Base-by-base conservation (phyloP, 2,329 filamentous ascomycete species). In the Calonectria leucothoes region DNA sequence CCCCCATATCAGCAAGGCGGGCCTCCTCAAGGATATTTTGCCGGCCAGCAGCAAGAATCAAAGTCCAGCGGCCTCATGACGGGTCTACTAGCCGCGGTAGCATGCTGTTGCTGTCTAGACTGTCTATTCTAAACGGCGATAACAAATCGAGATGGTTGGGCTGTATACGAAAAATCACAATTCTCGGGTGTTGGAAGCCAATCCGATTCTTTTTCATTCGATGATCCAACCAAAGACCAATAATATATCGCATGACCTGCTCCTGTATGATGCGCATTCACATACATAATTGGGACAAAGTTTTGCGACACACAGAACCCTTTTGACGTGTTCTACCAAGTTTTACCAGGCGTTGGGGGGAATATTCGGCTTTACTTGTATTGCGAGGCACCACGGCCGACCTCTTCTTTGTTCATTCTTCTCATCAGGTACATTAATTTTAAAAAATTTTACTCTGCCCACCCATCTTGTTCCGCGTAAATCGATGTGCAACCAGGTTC, bases 61-160 rank as follows among this genome's bases (percentile, higher is more conserved):
- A 81, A 82, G 52, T 79, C 77, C 70, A 75, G 81, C 31, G 84
- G 87, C 57, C 76, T 86, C 68, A 76, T 89, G 51, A 86, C 86
- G 39, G 88, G 87, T 51, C 80, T 90, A 67, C 77, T 90, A 20
- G 89, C 88, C 20, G 85, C 85, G 75, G 79, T 90, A 73, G 90
- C 90, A 1, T 91, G 89, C 81, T 91, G 90, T 81, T 91, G 90
- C 83, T 91, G 90, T 79, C 80, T 91, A 78, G 90, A 91, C 76
- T 84, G 85, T 55, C 80, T 91, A n/a, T 91, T 90, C 78, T 91
- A 88, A 82, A 70, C 37, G 29, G 7, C 52, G 20, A 65, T 11
- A 31, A 49, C 11, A 2, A 27, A 42, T 25, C 52, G 55, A 35
- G 35, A 29, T 31, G 49, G 14, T 15, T n/a, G 27, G 29, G 6